A percentile compares a stretch with the other conserved stretches of the same genome.
These are phyloP conservation scores for Globisporangium radiosum DNA, from an alignment of 352 stramenopile species.

Conservation along the genomic window DNA sequence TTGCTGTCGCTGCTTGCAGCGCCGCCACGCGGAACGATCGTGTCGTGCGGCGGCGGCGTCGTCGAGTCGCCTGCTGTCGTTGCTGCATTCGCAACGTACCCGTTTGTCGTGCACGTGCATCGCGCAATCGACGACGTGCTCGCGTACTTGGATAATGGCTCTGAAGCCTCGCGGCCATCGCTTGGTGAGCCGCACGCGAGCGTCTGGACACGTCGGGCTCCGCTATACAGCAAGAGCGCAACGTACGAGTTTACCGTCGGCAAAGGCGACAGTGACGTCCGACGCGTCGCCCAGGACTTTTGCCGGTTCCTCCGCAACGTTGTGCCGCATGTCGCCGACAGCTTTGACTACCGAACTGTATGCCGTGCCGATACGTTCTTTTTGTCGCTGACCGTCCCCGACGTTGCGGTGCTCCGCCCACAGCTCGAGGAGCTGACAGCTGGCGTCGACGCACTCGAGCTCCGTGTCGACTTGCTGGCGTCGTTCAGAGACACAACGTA, in stretches of 20 bases:
- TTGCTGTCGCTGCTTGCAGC: slow-evolving; percentile 54
- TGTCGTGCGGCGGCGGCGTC: slow-evolving; percentile 81
- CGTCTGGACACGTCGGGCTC: slow-evolving; percentile 49
- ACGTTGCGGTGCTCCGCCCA: slow-evolving; percentile 38
- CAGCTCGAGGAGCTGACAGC: slow-evolving; percentile 45
- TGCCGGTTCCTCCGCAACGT: slow-evolving; percentile 57
- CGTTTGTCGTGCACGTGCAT: slow-evolving; percentile 65
- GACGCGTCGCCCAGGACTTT: slow-evolving; percentile 66
- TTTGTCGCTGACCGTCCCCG: slow-evolving; percentile 67
- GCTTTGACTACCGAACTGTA: slow-evolving; percentile 45
- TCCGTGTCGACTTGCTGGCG: slow-evolving; percentile 92
- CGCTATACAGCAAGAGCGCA: slow-evolving; percentile 46
- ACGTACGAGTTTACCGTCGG: slow-evolving; percentile 64
- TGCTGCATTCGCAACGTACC: slow-evolving; percentile 48
- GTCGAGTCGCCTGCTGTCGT: slow-evolving; percentile 70
- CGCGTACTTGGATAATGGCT: slow-evolving; percentile 43
- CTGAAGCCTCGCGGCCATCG: slow-evolving; percentile 42
- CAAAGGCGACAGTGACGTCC: slow-evolving; percentile 42
- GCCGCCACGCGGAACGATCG: slow-evolving; percentile 54
- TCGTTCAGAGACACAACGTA: slow-evolving; percentile 40
- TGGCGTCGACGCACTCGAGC: slow-evolving; percentile 94
- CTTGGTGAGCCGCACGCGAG: slow-evolving; percentile 51
- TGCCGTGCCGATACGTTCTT: slow-evolving; percentile 67
- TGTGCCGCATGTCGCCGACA: slow-evolving; percentile 31
- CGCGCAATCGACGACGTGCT: slow-evolving; percentile 70